Evolutionary conservation across 129 eudicot species (phyloP).

Genomic region (Artemisia annua): DNA sequence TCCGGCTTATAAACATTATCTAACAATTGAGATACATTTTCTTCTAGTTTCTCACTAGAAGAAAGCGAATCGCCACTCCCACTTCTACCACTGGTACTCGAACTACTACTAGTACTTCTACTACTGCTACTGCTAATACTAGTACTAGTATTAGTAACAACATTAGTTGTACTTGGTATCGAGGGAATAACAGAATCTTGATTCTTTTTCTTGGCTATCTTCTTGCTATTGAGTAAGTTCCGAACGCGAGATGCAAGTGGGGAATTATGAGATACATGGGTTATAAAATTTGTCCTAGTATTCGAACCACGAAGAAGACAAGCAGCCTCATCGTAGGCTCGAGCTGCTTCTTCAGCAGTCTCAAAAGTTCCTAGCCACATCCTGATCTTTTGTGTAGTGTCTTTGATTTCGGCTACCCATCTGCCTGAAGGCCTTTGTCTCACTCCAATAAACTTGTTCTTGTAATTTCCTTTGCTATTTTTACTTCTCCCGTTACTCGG

Average conservation of each 20-base stretch:
- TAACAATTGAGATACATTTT: conserved; percentile 38
- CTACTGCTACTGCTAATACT: conserved; percentile 10
- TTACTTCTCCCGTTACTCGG: conserved; percentile 54
- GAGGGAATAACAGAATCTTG: conserved; percentile 20
- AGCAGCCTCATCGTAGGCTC: conserved; percentile 87
- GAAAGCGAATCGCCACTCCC: conserved; percentile 29
- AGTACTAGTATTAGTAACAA: conserved; percentile 14
- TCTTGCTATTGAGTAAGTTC: conserved; percentile 66
- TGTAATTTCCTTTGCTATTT: conserved; percentile 25
- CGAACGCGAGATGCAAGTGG: conserved; percentile 72
- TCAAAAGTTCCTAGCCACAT: conserved; percentile 93
- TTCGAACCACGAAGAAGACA: conserved; percentile 78
- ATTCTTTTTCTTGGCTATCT: conserved; percentile 35
- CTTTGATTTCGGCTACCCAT: conserved; percentile 97
- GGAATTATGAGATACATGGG: conserved; percentile 62
- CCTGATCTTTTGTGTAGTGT: conserved; percentile 82
- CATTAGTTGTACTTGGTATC: conserved; percentile 8
- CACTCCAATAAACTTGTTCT: conserved; percentile 72
- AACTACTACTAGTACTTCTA: conserved; percentile 14
- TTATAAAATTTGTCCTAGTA: conserved; percentile 65
- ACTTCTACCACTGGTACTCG: conserved; percentile 27
- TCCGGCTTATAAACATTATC: conserved; percentile 77
- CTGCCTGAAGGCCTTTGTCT: conserved; percentile 90
- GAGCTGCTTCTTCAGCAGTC: conserved; percentile 88
- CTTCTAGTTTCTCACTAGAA: conserved; percentile 27